Evolutionary conservation across 2,329 filamentous ascomycete genomes (phyloP).

Genomic region (Neonectria magnoliae): DNA sequence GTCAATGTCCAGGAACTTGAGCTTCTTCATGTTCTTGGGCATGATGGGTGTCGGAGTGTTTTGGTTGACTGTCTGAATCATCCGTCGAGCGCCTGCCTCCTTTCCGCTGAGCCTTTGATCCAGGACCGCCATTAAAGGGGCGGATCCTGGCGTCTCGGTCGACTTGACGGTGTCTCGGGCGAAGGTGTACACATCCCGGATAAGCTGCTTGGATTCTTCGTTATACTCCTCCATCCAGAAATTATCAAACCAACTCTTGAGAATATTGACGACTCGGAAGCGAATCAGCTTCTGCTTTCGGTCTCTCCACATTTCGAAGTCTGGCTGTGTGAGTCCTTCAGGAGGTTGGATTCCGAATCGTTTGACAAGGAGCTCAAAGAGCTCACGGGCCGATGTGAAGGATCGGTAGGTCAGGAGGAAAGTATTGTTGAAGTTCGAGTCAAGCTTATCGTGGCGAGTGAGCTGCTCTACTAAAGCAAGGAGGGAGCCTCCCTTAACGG

Average conservation of each 20-base stretch:
- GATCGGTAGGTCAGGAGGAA: constrained; percentile 97
- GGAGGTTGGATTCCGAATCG: constrained; percentile 94
- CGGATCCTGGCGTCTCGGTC: constrained; percentile 90
- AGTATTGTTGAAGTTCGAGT: constrained; percentile 96
- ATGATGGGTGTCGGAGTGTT: constrained; percentile 89
- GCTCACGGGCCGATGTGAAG: constrained; percentile 88
- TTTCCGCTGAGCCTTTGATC: constrained; percentile 90
- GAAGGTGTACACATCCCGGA: constrained; percentile 89
- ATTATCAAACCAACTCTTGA: constrained; percentile 98
- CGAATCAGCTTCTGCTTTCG: constrained; percentile 96
- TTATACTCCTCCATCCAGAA: constrained; percentile 98
- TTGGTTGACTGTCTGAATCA: constrained; percentile 86
- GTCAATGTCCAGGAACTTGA: constrained; percentile 98
- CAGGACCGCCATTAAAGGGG: constrained; percentile 83
- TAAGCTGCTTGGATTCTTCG: constrained; percentile 83
- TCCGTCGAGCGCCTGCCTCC: constrained; percentile 83
- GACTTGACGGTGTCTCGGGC: constrained; percentile 92
- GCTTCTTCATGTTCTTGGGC: constrained; percentile 99
- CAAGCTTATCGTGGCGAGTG: constrained; percentile 93
- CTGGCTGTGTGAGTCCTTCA: constrained; percentile 76
- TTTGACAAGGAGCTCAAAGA: constrained; percentile 92
- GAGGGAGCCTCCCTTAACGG: constrained; percentile 89
- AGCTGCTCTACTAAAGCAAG: constrained; percentile 92
- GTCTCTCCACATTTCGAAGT: constrained; percentile 90
- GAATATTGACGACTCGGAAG: constrained; percentile 95